phyloP scores from a whole-genome alignment of 768 basidiomycete genomes.

The Suillus fuscotomentosus region DNA sequence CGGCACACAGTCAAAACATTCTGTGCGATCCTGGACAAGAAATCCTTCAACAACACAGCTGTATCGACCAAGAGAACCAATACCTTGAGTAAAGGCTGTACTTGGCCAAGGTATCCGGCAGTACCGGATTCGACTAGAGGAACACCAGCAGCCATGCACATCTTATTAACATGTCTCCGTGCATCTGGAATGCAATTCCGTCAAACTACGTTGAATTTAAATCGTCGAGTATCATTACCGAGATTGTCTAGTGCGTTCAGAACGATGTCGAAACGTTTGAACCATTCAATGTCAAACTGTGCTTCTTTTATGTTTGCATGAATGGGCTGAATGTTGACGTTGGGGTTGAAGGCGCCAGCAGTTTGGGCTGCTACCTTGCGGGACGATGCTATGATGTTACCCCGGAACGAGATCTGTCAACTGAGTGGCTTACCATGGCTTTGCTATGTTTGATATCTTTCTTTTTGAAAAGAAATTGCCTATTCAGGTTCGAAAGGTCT shows the following conservation, averaged over 20 bases:
- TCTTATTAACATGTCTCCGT: slow-evolving; percentile 92
- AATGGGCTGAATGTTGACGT: slow-evolving; percentile 82
- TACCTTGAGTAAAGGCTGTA: slow-evolving; percentile 90
- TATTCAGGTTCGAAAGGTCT: slow-evolving; percentile 95
- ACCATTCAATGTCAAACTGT: slow-evolving; percentile 89
- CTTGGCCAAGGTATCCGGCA: slow-evolving; percentile 95
- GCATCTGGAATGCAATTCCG: slow-evolving; percentile 59
- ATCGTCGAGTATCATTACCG: slow-evolving; percentile 36
- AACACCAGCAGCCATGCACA: slow-evolving; percentile 91
- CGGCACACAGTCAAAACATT: slow-evolving; percentile 95
- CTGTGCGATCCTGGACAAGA: slow-evolving; percentile 67
- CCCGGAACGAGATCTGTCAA: background rate
- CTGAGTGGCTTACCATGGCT: slow-evolving; percentile 59
- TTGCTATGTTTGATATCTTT: slow-evolving; percentile 98
- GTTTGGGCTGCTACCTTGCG: slow-evolving; percentile 78
- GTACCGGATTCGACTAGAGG: slow-evolving; percentile 97
- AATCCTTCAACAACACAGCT: background rate
- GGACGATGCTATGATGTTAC: background rate
- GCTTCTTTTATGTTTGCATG: slow-evolving; percentile 96
- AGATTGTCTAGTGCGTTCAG: slow-evolving; percentile 96
- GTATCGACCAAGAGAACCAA: background rate
- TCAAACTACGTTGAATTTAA: background rate
- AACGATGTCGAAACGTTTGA: slow-evolving; percentile 86
- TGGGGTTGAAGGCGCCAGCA: slow-evolving; percentile 82
- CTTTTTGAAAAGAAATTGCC: slow-evolving; percentile 95